Percentiles rank a stretch among this genome's conserved stretches.
phyloP scores from a whole-genome alignment of 306 rosid genomes.

The Medicago lupulina region DNA sequence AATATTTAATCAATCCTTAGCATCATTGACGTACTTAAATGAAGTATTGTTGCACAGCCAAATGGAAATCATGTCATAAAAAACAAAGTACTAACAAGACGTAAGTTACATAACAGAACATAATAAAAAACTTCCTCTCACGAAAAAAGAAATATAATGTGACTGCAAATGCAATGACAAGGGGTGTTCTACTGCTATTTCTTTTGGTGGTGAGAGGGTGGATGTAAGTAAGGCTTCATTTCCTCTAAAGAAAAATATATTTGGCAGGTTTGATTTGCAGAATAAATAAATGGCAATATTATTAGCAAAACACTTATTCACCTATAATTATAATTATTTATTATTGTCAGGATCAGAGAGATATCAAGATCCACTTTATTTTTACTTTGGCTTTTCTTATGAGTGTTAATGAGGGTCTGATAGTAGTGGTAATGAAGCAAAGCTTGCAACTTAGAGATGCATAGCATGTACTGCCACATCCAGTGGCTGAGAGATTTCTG shows the following conservation, averaged over 20 bases:
- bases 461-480: neutral
- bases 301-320: conserved; percentile 14
- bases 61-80: conserved; percentile 13
- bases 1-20: conserved; percentile 21
- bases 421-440: neutral
- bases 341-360: conserved; percentile 4
- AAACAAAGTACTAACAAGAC: conserved; percentile 16
- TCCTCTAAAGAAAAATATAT: conserved; percentile 18
- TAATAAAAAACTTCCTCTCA: neutral
- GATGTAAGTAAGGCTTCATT: conserved; percentile 2
- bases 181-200: conserved; percentile 19
- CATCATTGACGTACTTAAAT: neutral
- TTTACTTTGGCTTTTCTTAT: conserved; percentile 15
- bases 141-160: conserved; percentile 6
- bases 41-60: conserved; percentile 23
- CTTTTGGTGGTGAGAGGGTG: conserved; percentile 24
- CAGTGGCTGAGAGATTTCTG: neutral
- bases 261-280: conserved; percentile 3
- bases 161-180: conserved; percentile 12
- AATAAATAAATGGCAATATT: neutral
- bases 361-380: neutral
- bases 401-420: conserved; percentile 16
- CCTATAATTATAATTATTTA: conserved; percentile 1
- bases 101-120: conserved; percentile 29
- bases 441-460: neutral